Percentiles rank a stretch among this genome's conserved stretches.
These are phyloP conservation scores for Globisporangium splendens DNA, from an alignment of 352 stramenopile genomes.

Conservation along the genomic window DNA sequence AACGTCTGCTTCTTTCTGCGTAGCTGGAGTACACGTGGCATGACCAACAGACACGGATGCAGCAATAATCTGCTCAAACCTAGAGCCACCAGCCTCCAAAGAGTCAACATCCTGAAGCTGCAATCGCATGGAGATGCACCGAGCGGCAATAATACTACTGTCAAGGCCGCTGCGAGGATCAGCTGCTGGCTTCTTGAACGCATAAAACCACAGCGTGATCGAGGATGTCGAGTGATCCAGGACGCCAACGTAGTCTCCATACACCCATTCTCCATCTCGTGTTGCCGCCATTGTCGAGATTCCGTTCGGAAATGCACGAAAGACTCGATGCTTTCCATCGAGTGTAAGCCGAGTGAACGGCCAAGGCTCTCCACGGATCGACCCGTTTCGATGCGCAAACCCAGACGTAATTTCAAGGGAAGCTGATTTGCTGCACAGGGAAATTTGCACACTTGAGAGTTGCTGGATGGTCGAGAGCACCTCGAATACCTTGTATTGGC, in stretches of 20 bases:
- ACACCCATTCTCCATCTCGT: slow-evolving; percentile 8
- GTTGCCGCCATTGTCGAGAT: slow-evolving; percentile 16
- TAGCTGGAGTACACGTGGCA: neutral
- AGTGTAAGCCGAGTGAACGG: slow-evolving; percentile 11
- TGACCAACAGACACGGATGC: neutral
- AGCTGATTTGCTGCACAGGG: slow-evolving; percentile 2
- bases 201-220: slow-evolving; percentile 4
- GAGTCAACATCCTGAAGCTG: too few relatives aligned
- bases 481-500: neutral
- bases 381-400: too few relatives aligned
- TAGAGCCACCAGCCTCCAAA: too few relatives aligned
- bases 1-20: neutral
- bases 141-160: neutral
- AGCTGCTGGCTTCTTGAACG: neutral
- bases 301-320: slow-evolving; percentile 25
- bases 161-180: too few relatives aligned
- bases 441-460: neutral
- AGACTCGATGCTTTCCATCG: slow-evolving; percentile 25
- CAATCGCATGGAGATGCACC: neutral
- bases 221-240: neutral
- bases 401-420: slow-evolving; percentile 1
- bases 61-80: neutral
- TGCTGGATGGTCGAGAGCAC: slow-evolving; percentile 5
- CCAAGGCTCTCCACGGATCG: too few relatives aligned
- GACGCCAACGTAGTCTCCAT: slow-evolving; percentile 25